phyloP scores from a whole-genome alignment of 495 filamentous ascomycete species.

The Aspergillus affinis region DNA sequence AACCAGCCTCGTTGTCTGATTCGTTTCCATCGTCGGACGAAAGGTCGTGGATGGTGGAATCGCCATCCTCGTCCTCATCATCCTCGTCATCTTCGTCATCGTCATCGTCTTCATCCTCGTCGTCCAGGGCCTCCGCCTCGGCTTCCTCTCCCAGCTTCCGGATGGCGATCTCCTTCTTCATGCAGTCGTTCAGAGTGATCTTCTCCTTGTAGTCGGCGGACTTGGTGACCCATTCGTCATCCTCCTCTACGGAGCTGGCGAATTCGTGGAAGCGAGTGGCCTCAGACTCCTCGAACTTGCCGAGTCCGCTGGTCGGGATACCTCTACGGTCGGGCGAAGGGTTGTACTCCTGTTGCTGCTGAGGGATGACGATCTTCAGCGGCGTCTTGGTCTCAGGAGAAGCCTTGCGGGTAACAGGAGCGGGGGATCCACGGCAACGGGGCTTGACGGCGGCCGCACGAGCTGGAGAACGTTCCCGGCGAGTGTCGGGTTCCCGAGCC shows the following conservation, averaged over 20 bases:
- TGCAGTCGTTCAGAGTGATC: constrained; percentile 84
- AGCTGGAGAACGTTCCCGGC: constrained; percentile 33
- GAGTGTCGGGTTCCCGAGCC: constrained; percentile 35
- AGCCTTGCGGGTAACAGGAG: constrained; percentile 49
- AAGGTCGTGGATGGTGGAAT: constrained; percentile 64
- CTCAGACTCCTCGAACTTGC: constrained; percentile 63
- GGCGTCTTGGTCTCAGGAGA: constrained; percentile 27
- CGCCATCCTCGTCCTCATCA: constrained; percentile 58
- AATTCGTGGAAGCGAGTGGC: constrained; percentile 89
- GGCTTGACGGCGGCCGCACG: constrained; percentile 30
- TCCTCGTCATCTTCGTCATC: constrained; percentile 61
- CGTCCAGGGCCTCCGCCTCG: constrained; percentile 78
- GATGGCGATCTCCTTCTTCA: constrained; percentile 87
- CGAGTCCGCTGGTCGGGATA: constrained; percentile 43
- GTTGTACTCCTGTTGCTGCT: constrained; percentile 9
- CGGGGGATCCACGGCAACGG: constrained; percentile 47
- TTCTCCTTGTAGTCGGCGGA: constrained; percentile 61
- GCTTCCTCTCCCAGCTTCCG: constrained; percentile 85
- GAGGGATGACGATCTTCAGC: constrained; percentile 11
- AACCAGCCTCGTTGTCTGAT: constrained; percentile 94
- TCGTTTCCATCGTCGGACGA: constrained; percentile 68
- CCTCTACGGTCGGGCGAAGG: constrained; percentile 20
- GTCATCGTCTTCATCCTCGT: constrained; percentile 70
- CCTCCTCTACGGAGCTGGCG: constrained; percentile 73
- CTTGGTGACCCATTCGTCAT: constrained; percentile 83